A percentile compares a stretch with the other conserved stretches of the same genome.
Evolutionary conservation across 2,329 filamentous ascomycete species (phyloP).

Genomic region (Sporothrix variecibatus): DNA sequence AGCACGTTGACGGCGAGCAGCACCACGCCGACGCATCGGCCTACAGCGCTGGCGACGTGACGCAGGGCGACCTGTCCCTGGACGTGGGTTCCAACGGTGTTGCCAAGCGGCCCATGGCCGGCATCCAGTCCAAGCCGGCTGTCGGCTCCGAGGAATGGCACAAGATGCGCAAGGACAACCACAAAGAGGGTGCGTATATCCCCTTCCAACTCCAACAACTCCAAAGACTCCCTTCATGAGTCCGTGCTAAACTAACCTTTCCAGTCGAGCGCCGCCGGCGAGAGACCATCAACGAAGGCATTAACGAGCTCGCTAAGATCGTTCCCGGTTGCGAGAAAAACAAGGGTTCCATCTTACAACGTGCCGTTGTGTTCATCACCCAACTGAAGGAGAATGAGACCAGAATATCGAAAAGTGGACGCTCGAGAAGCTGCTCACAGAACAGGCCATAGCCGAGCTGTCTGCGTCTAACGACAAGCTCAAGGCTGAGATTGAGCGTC

Average conservation of each 20-base stretch:
- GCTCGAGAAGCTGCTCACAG: conserved; percentile 83
- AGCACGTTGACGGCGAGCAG: conserved; percentile 44
- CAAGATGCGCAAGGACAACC: conserved; percentile 93
- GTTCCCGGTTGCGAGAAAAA: conserved; percentile 98
- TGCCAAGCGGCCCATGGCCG: conserved; percentile 27
- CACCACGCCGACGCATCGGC: conserved; percentile 33
- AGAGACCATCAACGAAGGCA: conserved; percentile 98
- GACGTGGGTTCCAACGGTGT: conserved; percentile 31
- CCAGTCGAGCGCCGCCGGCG: conserved; percentile 91
- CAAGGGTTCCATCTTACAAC: conserved; percentile 93
- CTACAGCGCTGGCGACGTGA: conserved; percentile 41
- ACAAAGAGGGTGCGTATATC: conserved; percentile 81
- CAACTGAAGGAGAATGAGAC: conserved; percentile 93
- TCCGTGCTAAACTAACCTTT: neutral
- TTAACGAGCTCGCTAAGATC: conserved; percentile 96
- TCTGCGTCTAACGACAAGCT: conserved; percentile 85
- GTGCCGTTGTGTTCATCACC: conserved; percentile 90
- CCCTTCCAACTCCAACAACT: no score
- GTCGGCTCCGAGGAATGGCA: conserved; percentile 99
- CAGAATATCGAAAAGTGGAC: conserved; percentile 96
- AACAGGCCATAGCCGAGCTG: conserved; percentile 86
- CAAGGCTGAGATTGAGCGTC: conserved; percentile 75
- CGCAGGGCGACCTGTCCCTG: conserved; percentile 41
- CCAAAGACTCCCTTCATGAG: neutral
- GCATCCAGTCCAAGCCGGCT: conserved; percentile 64